A percentile compares a stretch with the other conserved stretches of the same genome.
phyloP scores from a whole-genome alignment of 805 yeast species.

The Candida sonorensis region DNA sequence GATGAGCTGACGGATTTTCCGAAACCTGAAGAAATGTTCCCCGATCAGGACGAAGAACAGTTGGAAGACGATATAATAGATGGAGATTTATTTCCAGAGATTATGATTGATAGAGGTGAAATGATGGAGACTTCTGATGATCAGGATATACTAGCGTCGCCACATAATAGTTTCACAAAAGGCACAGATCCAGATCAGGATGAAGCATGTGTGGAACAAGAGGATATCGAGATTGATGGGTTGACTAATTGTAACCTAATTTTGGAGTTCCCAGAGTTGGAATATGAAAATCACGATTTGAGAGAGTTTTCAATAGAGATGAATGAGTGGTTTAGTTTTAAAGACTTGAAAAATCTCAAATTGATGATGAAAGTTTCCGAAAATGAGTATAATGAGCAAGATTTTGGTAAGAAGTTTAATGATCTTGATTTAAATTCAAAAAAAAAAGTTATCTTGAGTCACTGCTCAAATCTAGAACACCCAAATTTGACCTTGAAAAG shows the following conservation, averaged over 20 bases:
- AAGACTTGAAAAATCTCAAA: slow-evolving; percentile 22
- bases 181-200: slow-evolving; percentile 18
- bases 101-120: slow-evolving; percentile 26
- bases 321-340: slow-evolving; percentile 31
- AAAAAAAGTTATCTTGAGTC: background rate
- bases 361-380: slow-evolving; percentile 8
- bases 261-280: slow-evolving; percentile 34
- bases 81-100: slow-evolving; percentile 21
- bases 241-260: slow-evolving; percentile 27
- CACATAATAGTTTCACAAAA: slow-evolving; percentile 22
- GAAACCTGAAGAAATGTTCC: no score
- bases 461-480: background rate
- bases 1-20: no score
- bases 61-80: slow-evolving; percentile 10
- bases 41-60: no score
- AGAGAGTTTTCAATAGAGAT: slow-evolving; percentile 32
- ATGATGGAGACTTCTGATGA: slow-evolving; percentile 25
- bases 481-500: slow-evolving; percentile 3
- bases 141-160: slow-evolving; percentile 23
- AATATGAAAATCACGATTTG: slow-evolving; percentile 35
- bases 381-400: background rate
- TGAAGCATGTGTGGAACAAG: slow-evolving; percentile 15
- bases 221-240: slow-evolving; percentile 27
- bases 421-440: background rate
- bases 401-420: background rate